Percentiles rank a stretch among this genome's conserved stretches.
Evolutionary conservation across 805 yeast genomes (phyloP).

Genomic region (Suhomyces prunicola): DNA sequence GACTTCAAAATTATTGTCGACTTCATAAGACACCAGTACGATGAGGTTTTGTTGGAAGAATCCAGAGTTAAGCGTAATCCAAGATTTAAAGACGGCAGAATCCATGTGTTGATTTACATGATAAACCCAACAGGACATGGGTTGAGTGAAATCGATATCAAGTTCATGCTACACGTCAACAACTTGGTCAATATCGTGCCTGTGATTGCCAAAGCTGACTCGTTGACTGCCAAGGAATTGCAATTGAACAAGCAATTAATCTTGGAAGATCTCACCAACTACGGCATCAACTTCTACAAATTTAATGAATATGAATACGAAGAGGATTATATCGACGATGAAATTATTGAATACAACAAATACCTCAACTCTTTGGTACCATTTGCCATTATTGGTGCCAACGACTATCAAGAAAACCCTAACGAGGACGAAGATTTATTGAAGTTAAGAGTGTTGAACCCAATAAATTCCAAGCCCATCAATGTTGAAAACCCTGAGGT

Average conservation of each 20-base stretch:
- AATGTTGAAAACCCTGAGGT: slow-evolving; percentile 69
- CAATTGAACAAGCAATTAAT: slow-evolving; percentile 69
- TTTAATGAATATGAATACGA: slow-evolving; percentile 62
- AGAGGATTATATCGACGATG: slow-evolving; percentile 53
- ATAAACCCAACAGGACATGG: slow-evolving; percentile 47
- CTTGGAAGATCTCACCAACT: slow-evolving; percentile 69
- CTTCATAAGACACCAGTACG: slow-evolving; percentile 77
- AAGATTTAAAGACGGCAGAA: slow-evolving; percentile 78
- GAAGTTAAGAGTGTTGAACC: slow-evolving; percentile 52
- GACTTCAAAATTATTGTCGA: slow-evolving; percentile 72
- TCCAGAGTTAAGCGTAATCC: slow-evolving; percentile 82
- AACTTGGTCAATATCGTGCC: slow-evolving; percentile 43
- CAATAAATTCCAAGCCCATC: slow-evolving; percentile 49
- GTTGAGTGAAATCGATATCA: slow-evolving; percentile 39
- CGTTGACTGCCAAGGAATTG: slow-evolving; percentile 44
- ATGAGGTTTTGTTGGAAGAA: slow-evolving; percentile 77
- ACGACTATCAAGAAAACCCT: slow-evolving; percentile 48
- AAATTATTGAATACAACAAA: slow-evolving; percentile 62
- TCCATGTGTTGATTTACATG: slow-evolving; percentile 55
- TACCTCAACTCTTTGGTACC: slow-evolving; percentile 64
- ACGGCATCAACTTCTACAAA: slow-evolving; percentile 68
- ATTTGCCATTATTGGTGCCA: slow-evolving; percentile 68
- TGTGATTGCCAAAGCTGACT: slow-evolving; percentile 43
- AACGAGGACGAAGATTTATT: slow-evolving; percentile 38
- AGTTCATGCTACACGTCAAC: slow-evolving; percentile 40